Evolutionary conservation across 1,284 basidiomycete genomes (phyloP).

Genomic region (Kwoniella shivajii): DNA sequence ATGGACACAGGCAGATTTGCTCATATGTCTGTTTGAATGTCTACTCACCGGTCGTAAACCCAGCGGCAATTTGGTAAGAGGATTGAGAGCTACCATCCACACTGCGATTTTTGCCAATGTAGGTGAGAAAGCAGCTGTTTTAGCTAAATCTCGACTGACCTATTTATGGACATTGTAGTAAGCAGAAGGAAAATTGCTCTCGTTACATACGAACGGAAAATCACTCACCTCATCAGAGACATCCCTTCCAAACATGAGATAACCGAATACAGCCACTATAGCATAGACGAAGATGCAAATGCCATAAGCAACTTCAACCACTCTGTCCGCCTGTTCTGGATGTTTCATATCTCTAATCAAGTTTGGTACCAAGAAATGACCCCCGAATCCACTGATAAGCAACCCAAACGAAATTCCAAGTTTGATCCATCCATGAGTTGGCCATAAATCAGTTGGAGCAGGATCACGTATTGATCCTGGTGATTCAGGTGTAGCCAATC

Average conservation of each 20-base stretch:
- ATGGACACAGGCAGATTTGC: background rate
- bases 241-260: conserved; percentile 85
- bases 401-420: conserved; percentile 80
- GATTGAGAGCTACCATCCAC: conserved; percentile 68
- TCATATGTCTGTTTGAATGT: background rate
- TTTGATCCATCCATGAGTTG: conserved; percentile 60
- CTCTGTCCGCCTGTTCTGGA: conserved; percentile 66
- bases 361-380: conserved; percentile 51
- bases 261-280: conserved; percentile 78
- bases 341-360: conserved; percentile 86
- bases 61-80: conserved; percentile 78
- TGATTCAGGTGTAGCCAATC: conserved; percentile 57
- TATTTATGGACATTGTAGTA: conserved; percentile 40
- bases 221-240: conserved; percentile 79
- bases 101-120: conserved; percentile 73
- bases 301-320: conserved; percentile 57
- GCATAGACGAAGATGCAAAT: conserved; percentile 78
- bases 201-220: background rate
- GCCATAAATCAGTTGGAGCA: conserved; percentile 69
- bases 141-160: conserved; percentile 81
- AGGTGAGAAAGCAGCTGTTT: conserved; percentile 72
- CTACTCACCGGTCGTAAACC: conserved; percentile 72
- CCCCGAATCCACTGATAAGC: conserved; percentile 76
- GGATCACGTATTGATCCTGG: conserved; percentile 83
- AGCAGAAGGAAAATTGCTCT: background rate